Base-by-base conservation (phyloP, 1,284 basidiomycete genomes). In the Moesziomyces aphidis region DNA sequence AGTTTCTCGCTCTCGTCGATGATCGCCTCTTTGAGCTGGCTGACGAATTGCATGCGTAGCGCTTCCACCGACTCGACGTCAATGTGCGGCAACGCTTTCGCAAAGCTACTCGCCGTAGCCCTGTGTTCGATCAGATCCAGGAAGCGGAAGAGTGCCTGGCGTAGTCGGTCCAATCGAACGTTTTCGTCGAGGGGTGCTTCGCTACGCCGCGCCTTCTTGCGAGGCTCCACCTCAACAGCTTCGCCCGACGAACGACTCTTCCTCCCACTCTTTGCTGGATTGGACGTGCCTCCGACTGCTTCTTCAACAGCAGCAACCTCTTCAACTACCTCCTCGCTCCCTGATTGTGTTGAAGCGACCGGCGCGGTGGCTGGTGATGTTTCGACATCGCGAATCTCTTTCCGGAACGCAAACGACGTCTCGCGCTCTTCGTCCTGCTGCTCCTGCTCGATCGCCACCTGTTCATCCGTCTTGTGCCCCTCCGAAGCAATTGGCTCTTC, bases 41-140 rank as follows among this genome's bases (percentile, higher is more conserved):
- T 63, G 36, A 79, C 63, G 21, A 81, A 77, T 36, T 77, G 75
- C 15, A 62, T 57, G 2, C 79, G 77, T 5, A 73, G 61, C 2
- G 72, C 73, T 46, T 77, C 75, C 34, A 72, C 58, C 17, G 62
- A 72, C 9, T 73, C 67, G 10, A 39, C 46, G 50, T 76, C 76
- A 22, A 79, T 56, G 23, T 59, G 51, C 23, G 79, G 79, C 11
- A 81, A 65, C 0, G 75, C 63, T 26, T 72, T 72, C 47, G 59
- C 62, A 42, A 81, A 71, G 51, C 67, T 72, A 19, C 60, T 61
- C 6, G 66, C 47, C 48, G 70, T 73, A 0, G 77, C 79, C n/a
- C 73, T 73, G 31, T 77, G 59, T 26, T 79, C 77, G 43, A 81
- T 77, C 8, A 81, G 61, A 23, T 75, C 73, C 22, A 81, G 59